Conservation (phyloP, 306 rosid genomes). For the Senna siamea region DNA sequence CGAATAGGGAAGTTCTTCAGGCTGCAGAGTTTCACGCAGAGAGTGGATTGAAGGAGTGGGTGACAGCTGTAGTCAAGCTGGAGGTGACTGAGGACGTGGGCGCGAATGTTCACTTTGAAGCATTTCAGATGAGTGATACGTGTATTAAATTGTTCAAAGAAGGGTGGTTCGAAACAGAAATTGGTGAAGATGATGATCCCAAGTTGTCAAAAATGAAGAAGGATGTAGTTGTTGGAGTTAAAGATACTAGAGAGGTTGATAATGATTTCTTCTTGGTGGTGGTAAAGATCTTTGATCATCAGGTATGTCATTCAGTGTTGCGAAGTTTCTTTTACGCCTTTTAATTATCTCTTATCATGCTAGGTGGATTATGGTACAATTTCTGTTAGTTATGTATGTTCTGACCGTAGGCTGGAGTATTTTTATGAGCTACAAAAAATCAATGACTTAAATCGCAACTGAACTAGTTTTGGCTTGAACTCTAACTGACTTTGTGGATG, state of each 20-base stretch:
- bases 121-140: slow-evolving; percentile 96
- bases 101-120: slow-evolving; percentile 94
- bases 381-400: not conserved
- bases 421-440: not conserved
- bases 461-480: slow-evolving; percentile 14
- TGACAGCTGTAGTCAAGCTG: slow-evolving; percentile 85
- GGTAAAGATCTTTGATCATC: slow-evolving; percentile 87
- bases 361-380: slow-evolving; percentile 15
- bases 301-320: slow-evolving; percentile 52
- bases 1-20: slow-evolving; percentile 82
- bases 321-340: not conserved
- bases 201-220: slow-evolving; percentile 88
- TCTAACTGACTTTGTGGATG: slow-evolving; percentile 1
- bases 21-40: slow-evolving; percentile 91
- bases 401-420: not conserved
- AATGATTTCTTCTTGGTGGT: slow-evolving; percentile 98
- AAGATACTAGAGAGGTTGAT: slow-evolving; percentile 86
- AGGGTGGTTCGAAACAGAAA: slow-evolving; percentile 78
- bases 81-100: slow-evolving; percentile 86
- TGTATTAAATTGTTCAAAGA: slow-evolving; percentile 82
- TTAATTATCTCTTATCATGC: slow-evolving; percentile 10
- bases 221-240: slow-evolving; percentile 92
- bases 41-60: slow-evolving; percentile 96
- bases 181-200: slow-evolving; percentile 75
- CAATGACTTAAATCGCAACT: not conserved